Base-by-base conservation (phyloP, 441 rosid genomes). In the Gossypium trilobum region DNA sequence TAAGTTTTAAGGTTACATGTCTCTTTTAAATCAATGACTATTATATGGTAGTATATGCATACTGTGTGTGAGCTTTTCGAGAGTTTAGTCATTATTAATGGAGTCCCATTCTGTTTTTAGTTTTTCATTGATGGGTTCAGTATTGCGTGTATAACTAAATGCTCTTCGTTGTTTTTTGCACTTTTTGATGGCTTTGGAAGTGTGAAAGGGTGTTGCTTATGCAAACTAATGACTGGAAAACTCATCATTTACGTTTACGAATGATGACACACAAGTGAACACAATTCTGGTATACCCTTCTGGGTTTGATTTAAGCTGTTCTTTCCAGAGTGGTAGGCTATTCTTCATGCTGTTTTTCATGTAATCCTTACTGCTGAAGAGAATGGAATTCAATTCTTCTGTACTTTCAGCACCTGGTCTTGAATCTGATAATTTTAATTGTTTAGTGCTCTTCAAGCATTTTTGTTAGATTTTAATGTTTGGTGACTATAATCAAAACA, bases 1-100 rank as follows among this genome's bases (percentile, higher is more conserved):
- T 83, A 77, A 85, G 87, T 42, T 42, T 29, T 67, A 71, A 56
- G 66, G 33, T 42, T 59, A 36, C 66, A 58, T 71, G 42, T 42
- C 10, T 17, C 13, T 42, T 55, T 5, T 6, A n/a, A 56, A 36
- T 70, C 16, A 56, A 39, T 23, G 13, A 56, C 33, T 19, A 5
- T 58, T 13, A 10, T 23, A 39, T 39, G 23, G 13, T 55, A 3
- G 19, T 27, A 27, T 25, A 22, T n/a, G 57, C 9, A 48, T 48
- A 48, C 10, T 36, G 42, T 7, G 8, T 10, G 14, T 11, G 56
- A 14, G 71, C 25, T 16, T 50, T 51, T 27, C 42, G 29, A 68
- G 51, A 14, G 44, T 14, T 29, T 29, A 16, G 16, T 68, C 20
- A 3, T 13, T 22, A 42, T 10, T 5, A 42, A 42, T 64, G 52